Conservation (phyloP, 176 grass and related monocot genomes). For the Dendrocalamus sinicus region DNA sequence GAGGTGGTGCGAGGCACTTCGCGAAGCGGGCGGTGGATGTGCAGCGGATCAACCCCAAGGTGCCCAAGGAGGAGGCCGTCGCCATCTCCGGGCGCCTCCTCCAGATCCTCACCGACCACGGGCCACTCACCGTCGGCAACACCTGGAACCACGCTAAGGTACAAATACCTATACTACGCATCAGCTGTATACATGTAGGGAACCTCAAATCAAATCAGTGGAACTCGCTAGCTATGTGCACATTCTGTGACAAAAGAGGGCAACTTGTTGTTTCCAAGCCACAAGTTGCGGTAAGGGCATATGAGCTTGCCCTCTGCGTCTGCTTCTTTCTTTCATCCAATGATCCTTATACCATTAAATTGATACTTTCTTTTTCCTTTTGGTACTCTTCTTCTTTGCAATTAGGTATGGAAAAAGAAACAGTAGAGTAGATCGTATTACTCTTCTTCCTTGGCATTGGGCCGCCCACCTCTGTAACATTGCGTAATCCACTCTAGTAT, state of each 20-base stretch:
- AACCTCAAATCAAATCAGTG: background rate
- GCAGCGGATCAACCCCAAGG: slow-evolving; percentile 82
- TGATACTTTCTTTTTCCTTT: background rate
- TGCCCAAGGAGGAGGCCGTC: slow-evolving; percentile 74
- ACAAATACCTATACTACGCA: background rate
- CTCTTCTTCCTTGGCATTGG: background rate
- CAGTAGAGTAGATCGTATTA: background rate
- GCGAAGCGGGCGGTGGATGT: slow-evolving; percentile 69
- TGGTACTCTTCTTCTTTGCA: background rate
- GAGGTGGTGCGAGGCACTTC: slow-evolving; percentile 58
- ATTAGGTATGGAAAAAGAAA: background rate
- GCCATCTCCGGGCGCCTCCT: slow-evolving; percentile 75
- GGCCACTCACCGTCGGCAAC: slow-evolving; percentile 72
- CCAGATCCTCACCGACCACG: slow-evolving; percentile 77
- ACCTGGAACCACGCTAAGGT: slow-evolving; percentile 91
- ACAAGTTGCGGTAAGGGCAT: too few species aligned
- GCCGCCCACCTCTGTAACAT: background rate
- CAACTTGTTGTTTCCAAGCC: background rate
- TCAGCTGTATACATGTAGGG: background rate
- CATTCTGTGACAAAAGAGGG: background rate
- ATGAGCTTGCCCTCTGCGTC: too few species aligned
- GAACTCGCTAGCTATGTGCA: background rate
- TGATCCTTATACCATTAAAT: background rate
- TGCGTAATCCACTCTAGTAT: background rate
- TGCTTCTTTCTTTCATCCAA: background rate